Evolutionary conservation across 495 filamentous ascomycete species (phyloP), one percentile per base, ranked within the genome.

Genomic region (Penicillium paxilli): DNA sequence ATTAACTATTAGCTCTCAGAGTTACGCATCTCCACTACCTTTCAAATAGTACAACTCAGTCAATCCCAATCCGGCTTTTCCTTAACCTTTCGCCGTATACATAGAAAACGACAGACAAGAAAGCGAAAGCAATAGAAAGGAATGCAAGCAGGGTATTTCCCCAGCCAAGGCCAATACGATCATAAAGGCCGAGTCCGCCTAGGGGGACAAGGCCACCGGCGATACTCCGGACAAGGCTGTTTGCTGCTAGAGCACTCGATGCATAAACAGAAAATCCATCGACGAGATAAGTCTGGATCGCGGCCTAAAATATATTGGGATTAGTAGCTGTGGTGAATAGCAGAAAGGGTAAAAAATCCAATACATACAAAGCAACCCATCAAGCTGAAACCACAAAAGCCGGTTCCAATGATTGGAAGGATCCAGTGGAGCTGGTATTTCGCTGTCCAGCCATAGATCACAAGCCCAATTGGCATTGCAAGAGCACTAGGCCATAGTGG

Each of bases 381-480:
- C 76, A 83, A 52, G 78, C 84, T 82, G 5, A 65, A 60, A 5
- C 70, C 62, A 55, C 85, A 82, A 23, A 87, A 55, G 6, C 26
- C 47, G 3, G 66, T 66, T 6, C 65, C 69, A n/a, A 72, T 51
- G 38, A 66, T 69, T 3, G 83, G 82, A 16, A 78, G 76, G 21
- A 82, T 73, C 79, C 80, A 84, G 47, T 82, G 80, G 10, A 79
- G 59, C 2, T 67, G 44, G 19, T 72, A 68, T 14, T 82, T 51
- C 1, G 76, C 69, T 3, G 82, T 80, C 85, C 85, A 88, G 7
- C 84, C 86, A 47, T 86, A 88, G 64, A 81, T 62, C 87, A 82
- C 0, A 87, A 59, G 0, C 83, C 85, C n/a, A 74, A 52, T 1
- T 83, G 84, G 9, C 3, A 48, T 33, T 33, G 26, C 24, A 33